Conservation (phyloP, 2,329 filamentous ascomycete genomes). For the Aspergillaceae sp. region DNA sequence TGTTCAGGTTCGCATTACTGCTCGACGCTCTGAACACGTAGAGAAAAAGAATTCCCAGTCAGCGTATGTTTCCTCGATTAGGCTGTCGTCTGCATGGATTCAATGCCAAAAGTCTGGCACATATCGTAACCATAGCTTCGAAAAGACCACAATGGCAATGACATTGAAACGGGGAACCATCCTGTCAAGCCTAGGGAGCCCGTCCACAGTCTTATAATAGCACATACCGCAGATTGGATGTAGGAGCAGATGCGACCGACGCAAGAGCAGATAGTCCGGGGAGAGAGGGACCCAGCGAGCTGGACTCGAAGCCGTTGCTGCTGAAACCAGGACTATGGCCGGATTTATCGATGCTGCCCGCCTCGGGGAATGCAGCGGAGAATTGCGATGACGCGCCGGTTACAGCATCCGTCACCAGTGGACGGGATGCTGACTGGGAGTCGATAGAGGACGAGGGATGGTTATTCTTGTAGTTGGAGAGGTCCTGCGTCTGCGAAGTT, state of each 20-base stretch:
- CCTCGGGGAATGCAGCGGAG: slow-evolving; percentile 27
- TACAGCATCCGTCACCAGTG: slow-evolving; percentile 36
- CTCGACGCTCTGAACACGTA: slow-evolving; percentile 22
- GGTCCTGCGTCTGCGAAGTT: slow-evolving; percentile 22
- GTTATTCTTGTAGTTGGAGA: slow-evolving; percentile 24
- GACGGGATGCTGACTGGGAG: slow-evolving; percentile 37
- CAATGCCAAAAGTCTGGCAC: background rate
- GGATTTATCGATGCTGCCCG: slow-evolving; percentile 22
- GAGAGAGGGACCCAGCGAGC: slow-evolving; percentile 37
- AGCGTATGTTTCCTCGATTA: slow-evolving; percentile 6
- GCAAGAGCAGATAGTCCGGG: slow-evolving; percentile 54
- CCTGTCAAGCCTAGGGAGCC: background rate
- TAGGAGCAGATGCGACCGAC: slow-evolving; percentile 46
- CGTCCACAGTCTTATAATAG: background rate
- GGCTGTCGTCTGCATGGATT: background rate
- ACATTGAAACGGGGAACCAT: background rate
- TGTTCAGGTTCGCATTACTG: slow-evolving; percentile 43
- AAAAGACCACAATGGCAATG: background rate
- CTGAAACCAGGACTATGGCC: slow-evolving; percentile 15
- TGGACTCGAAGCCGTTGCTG: slow-evolving; percentile 19
- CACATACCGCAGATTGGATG: slow-evolving; percentile 45
- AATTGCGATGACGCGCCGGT: slow-evolving; percentile 46
- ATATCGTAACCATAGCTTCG: background rate
- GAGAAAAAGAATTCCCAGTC: slow-evolving; percentile 9
- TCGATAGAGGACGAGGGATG: slow-evolving; percentile 39